Base-by-base conservation (phyloP, 2,329 filamentous ascomycete species). In the Clonostachys solani region DNA sequence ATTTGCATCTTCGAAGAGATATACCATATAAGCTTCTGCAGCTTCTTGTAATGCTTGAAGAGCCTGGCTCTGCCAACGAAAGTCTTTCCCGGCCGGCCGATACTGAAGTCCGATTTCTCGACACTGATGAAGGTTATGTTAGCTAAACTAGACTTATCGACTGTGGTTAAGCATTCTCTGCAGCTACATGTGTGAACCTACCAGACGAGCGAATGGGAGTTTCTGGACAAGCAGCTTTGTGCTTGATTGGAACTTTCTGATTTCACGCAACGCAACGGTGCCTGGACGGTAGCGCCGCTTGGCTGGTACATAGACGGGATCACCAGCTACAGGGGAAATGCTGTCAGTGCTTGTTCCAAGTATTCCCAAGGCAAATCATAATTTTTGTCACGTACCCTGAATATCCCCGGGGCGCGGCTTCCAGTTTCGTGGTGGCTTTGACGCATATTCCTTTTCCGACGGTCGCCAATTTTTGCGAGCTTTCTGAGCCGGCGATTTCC, bases 11-110 rank as follows among this genome's bases (percentile, higher is more conserved):
- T 96, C 92, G 62, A 97, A 96, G n/a, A 97, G 75, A 63, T 95
- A 92, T 49, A 97, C 88, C 56, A 97, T 78, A 69, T 95, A 97
- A 6, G 92, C 92, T 72, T 97, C 92, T n/a, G 92, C 83, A 13
- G 92, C 90, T 75, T 97, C 92, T 70, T 97, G 92, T 4, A 97
- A 78, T 12, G 92, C 92, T 61, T 88, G 83, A 60, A 97, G 94
- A 45, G 94, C 92, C 59, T 95, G 92, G 46, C 89, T 95, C 73
- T 97, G 94, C 92, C 94, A 99, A 56, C 92, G 83, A 66, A 97
- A 83, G 51, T 89, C 86, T 48, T 83, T 74, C 50, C 81, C 82
- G 35, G 68, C 66, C 5, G 82, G 79, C 16, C 84, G 81, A 50
- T 86, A 75, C 2, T 77, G 69, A 29, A 88, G 62, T 5, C 86